Evolutionary conservation across 352 stramenopile species (phyloP), one percentile per base, ranked within the genome.

Genomic region (Phytophthora pisi): DNA sequence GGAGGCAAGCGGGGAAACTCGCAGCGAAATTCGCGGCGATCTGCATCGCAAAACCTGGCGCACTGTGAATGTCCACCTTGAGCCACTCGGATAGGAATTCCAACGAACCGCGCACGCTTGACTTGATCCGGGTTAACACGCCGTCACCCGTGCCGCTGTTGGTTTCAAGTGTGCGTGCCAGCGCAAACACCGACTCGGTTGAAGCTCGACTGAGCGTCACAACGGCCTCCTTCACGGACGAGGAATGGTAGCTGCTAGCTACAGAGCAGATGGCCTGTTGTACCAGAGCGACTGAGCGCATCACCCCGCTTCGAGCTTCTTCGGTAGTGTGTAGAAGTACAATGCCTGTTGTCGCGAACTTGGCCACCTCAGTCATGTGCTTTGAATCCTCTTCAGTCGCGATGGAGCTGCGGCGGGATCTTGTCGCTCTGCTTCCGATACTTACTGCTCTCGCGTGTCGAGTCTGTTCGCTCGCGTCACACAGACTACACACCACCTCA

Each of bases 281-380:
- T 5, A 84, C 61, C 49, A 85, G 60, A 13, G 59, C 60, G 11
- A 82, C 34, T 5, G 79, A 80, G 50, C 73, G 56, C 15, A 86
- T 62, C 18, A 84, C 74, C 6, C 62, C 66, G 50, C 51, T 51
- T 3, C 79, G 75, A 13, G 74, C 66, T 57, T 73, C 61, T 61
- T 77, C 67, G 3, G 75, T 86, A 8, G 74, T 80, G 47, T 89
- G 81, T 4, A 89, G 52, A 57, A 88, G 61, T 38, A 88, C 74
- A 52, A 89, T 81, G 18, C 77, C 77, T 28, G 36, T 63, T 5
- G 77, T 90, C 65, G 81, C 77, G 26, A 79, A 71, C 23, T 75
- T 59, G 18, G 84, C 40, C 10, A 87, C 66, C 54, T 84, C 74
- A 30, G 65, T 45, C 54, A 88, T 60, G 16, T 80, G 62, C 8